Base-by-base conservation (phyloP, 805 yeast genomes). In the Candida mattraensis region DNA sequence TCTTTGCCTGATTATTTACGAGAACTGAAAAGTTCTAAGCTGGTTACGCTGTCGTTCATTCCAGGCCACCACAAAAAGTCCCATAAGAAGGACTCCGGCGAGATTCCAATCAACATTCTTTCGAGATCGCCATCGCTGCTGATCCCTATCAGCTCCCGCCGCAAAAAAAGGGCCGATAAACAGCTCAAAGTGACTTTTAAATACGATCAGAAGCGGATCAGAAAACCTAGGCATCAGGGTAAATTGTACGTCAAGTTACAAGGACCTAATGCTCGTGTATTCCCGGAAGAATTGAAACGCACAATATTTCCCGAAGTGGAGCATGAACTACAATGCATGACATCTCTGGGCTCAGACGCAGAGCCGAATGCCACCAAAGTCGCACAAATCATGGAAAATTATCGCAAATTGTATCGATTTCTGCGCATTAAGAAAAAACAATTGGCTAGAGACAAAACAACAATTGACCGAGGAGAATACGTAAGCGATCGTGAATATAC, bases 1-100 rank as follows among this genome's bases (percentile, higher is more conserved):
- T 21, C 42, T 9, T 36, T 49, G 21, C 56, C 56, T 5, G 48
- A 41, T 7, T 45, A 48, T 21, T 32, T 52, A n/a, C 44, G 42
- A 19, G 48, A 43, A 24, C 31, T 52, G 16, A 50, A 52, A 27
- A 47, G 31, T 14, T 39, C 54, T 5, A 52, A 50, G 23, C 34
- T 52, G 14, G 54, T 52, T 17, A 52, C 54, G 4, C 39, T 50
- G 9, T 52, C 56, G 3, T 48, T 40, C 34, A 48, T 52, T 12
- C 54, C 54, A 4, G 35, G 40, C 21, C 14, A 25, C 12, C 12
- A 37, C 35, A 18, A 20, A 18, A 14, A 29, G 18, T 20, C 24
- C 18, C 17, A 28, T 33, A 18, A 19, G 23, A 25, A 37, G 31
- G 13, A 28, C 4, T 12, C 40, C 3, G 14, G 33, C 18, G 43